A percentile compares a stretch with the other conserved stretches of the same genome.
These are phyloP conservation scores for Zizania palustris DNA, from an alignment of 202 grass and related monocot genomes.

Conservation along the genomic window DNA sequence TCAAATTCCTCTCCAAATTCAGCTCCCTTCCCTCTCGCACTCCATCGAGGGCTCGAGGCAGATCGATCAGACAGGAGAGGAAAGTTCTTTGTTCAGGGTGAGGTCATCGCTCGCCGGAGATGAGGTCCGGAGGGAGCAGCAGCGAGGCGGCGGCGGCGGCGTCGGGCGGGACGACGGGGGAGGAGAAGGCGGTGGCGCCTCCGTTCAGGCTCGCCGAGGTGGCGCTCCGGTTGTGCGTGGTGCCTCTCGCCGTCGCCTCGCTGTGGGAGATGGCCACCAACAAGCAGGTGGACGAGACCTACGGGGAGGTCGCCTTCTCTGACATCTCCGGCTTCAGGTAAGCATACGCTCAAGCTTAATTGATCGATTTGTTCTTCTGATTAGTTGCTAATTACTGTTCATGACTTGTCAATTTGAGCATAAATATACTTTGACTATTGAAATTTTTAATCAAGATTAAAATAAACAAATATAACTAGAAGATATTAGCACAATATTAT, in stretches of 20 bases:
- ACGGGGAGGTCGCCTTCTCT: constrained; percentile 71
- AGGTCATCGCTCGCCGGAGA: neutral
- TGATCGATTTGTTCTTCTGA: neutral
- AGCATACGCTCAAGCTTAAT: too few species aligned
- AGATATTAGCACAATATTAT: too few species aligned
- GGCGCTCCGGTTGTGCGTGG: constrained; percentile 64
- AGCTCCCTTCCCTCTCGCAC: too few species aligned
- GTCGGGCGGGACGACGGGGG: neutral
- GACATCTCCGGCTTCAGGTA: constrained; percentile 75
- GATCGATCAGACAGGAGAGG: too few species aligned
- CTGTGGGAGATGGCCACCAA: constrained; percentile 72
- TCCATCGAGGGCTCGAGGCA: too few species aligned
- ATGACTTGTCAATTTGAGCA: too few species aligned
- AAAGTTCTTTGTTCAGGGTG: too few species aligned
- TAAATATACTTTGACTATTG: too few species aligned
- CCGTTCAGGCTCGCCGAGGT: constrained; percentile 49
- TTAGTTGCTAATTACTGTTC: neutral
- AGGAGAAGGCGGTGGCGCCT: neutral
- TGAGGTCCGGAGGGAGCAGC: neutral
- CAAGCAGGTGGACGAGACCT: constrained; percentile 65
- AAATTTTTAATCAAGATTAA: too few species aligned
- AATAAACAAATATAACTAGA: too few species aligned
- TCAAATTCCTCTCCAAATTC: neutral
- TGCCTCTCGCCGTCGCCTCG: constrained; percentile 60
- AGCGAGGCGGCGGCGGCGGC: neutral